Evolutionary conservation across 2,329 filamentous ascomycete genomes (phyloP).

Genomic region (Corynespora cassiicola): DNA sequence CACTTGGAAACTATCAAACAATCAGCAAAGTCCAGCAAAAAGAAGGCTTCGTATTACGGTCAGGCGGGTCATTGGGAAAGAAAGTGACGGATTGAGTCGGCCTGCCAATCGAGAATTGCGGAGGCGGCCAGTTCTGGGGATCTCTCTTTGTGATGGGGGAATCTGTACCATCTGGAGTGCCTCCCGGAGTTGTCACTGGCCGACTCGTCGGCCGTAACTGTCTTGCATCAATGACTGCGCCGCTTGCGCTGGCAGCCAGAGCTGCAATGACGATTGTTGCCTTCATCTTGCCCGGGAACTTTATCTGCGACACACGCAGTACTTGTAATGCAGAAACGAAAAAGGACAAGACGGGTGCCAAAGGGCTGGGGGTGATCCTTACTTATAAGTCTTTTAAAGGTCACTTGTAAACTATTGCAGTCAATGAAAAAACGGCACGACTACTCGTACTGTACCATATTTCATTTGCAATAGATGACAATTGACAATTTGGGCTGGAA

Average conservation of each 20-base stretch:
- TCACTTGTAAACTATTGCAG: too few species aligned
- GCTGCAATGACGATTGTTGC: slow-evolving; percentile 23
- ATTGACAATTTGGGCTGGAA: slow-evolving; percentile 19
- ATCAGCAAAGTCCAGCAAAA: slow-evolving; percentile 7
- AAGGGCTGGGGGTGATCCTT: slow-evolving; percentile 14
- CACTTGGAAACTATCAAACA: slow-evolving; percentile 24
- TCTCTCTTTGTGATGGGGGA: slow-evolving; percentile 5
- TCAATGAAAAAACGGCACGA: slow-evolving; percentile 13
- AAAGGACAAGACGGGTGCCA: slow-evolving; percentile 8
- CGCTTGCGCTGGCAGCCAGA: slow-evolving; percentile 28
- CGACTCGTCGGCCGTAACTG: slow-evolving; percentile 19
- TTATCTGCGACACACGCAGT: slow-evolving; percentile 4
- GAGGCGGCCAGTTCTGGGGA: slow-evolving; percentile 3
- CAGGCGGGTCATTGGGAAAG: slow-evolving; percentile 9
- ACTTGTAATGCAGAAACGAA: slow-evolving; percentile 7
- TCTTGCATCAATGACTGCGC: slow-evolving; percentile 26
- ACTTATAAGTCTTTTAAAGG: slow-evolving; percentile 28
- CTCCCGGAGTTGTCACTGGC: slow-evolving; percentile 1
- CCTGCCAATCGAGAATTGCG: slow-evolving; percentile 8
- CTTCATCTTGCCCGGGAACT: slow-evolving; percentile 27
- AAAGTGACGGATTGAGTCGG: slow-evolving; percentile 7
- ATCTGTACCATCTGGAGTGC: slow-evolving; percentile 29
- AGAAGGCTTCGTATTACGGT: slow-evolving; percentile 1
- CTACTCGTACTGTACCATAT: slow-evolving; percentile 22
- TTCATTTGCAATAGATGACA: slow-evolving; percentile 42